phyloP scores from a whole-genome alignment of 805 yeast species.

The Yarrowia alimentaria region DNA sequence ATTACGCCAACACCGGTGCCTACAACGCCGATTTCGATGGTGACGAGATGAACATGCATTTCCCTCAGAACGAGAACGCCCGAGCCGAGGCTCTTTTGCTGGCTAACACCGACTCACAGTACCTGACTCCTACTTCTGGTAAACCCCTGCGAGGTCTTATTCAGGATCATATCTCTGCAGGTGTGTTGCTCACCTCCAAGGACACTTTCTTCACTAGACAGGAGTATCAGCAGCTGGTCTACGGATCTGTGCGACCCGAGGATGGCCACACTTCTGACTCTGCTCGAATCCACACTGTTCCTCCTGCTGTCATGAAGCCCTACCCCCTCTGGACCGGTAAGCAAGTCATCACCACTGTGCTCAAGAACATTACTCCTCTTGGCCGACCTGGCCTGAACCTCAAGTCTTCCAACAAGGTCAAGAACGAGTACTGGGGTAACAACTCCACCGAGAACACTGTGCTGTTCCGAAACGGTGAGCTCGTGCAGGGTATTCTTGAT shows the following conservation, averaged over 20 bases:
- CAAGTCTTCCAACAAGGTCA: conserved; percentile 79
- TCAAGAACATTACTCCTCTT: conserved; percentile 82
- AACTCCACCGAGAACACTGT: conserved; percentile 84
- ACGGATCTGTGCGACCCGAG: conserved; percentile 94
- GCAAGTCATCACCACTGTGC: conserved; percentile 89
- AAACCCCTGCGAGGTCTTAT: conserved; percentile 97
- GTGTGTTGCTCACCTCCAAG: conserved; percentile 95
- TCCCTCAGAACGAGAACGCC: conserved; percentile 97
- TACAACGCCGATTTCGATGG: conserved; percentile 99
- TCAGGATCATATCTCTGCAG: conserved; percentile 98
- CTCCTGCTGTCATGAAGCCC: conserved; percentile 89
- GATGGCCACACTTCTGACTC: conserved; percentile 78
- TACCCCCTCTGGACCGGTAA: conserved; percentile 96
- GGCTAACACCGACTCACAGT: conserved; percentile 97
- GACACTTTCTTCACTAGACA: conserved; percentile 90
- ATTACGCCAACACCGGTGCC: conserved; percentile 98
- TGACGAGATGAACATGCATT: conserved; percentile 99
- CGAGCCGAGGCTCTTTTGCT: conserved; percentile 91
- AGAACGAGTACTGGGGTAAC: conserved; percentile 91
- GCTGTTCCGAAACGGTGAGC: conserved; percentile 79
- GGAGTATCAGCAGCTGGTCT: conserved; percentile 87
- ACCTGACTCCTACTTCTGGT: conserved; percentile 97
- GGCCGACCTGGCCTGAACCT: conserved; percentile 90
- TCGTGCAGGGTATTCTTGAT: conserved; percentile 89
- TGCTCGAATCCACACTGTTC: conserved; percentile 64